Base-by-base conservation (phyloP, 202 grass and related monocot species). In the Alloteropsis angusta region DNA sequence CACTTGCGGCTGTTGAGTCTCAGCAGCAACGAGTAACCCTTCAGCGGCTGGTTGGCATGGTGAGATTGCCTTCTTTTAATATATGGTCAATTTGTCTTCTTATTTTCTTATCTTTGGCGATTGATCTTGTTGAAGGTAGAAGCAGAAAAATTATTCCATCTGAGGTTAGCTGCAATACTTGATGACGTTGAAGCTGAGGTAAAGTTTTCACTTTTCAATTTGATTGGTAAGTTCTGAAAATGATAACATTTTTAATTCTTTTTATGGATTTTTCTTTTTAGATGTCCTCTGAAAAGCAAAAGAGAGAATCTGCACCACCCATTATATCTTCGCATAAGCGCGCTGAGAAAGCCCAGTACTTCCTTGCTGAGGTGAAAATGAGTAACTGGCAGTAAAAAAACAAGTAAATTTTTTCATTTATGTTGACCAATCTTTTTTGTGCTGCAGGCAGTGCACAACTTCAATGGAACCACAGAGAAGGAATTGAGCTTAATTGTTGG, bases 151-250 rank as follows among this genome's bases (percentile, higher is more conserved):
- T 89, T 91, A 18, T 93, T 96, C 17, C 82, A 93, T 87, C 80
- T 99, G 86, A 99, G 96, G 63, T 68, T 99, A 64, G 92, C 96
- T 82, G 86, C 92, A 76, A 84, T 99, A 86, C 88, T 99, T 66
- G 96, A 99, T 91, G 96, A 96, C 42, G 87, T 91, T 72, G 96
- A 99, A 84, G 96, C 96, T 49, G 96, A 99, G 96, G 96, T 96
- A 89, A 45, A 57, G 32, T 80, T 90, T 60, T 81, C 57, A 73
- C 30, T 55, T 63, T 77, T 64, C 44, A 49, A 19, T 66, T 19
- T 60, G 12, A 46, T 71, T 75, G 37, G 42, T 41, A 85, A 83
- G 5, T 45, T 63, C 3, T 60, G 23, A n/a, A 50, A 65, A 63
- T 50, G 18, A 19, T 66, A 69, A 15, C 26, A 53, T 60, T 60